Conservation (phyloP, 2,329 filamentous ascomycete genomes). For the Fusarium xylarioides region DNA sequence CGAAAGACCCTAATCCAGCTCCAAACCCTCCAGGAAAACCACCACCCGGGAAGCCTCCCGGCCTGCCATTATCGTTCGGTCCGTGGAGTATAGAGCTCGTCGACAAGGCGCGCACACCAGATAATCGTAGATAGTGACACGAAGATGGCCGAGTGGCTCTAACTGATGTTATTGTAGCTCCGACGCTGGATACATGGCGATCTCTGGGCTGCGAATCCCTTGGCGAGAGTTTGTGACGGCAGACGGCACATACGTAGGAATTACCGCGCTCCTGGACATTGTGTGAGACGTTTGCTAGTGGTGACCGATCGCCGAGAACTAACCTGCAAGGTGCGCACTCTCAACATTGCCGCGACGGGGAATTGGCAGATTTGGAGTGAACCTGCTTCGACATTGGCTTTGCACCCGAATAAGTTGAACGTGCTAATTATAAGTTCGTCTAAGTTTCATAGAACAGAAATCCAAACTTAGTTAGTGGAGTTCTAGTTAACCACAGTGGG, state of each 20-base stretch:
- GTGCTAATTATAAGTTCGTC: slow-evolving; percentile 12
- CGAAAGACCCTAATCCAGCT: slow-evolving; percentile 37
- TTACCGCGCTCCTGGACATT: slow-evolving; percentile 47
- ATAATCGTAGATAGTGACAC: background rate
- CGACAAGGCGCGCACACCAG: slow-evolving; percentile 40
- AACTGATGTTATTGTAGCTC: slow-evolving; percentile 11
- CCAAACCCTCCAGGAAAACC: slow-evolving; percentile 31
- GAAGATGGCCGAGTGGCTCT: background rate
- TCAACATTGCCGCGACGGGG: slow-evolving; percentile 52
- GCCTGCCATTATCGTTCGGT: slow-evolving; percentile 29
- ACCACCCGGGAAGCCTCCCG: slow-evolving; percentile 40
- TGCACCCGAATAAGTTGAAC: slow-evolving; percentile 14
- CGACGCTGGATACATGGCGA: slow-evolving; percentile 19
- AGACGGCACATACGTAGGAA: slow-evolving; percentile 54
- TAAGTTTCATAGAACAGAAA: background rate
- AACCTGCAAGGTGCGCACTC: slow-evolving; percentile 54
- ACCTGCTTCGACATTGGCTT: slow-evolving; percentile 36
- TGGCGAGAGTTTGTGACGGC: slow-evolving; percentile 46
- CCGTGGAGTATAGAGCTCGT: slow-evolving; percentile 38
- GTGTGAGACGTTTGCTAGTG: slow-evolving; percentile 9
- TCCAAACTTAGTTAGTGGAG: slow-evolving; percentile 29
- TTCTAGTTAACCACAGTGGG: slow-evolving; percentile 31
- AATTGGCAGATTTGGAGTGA: slow-evolving; percentile 29
- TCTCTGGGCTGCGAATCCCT: slow-evolving; percentile 24
- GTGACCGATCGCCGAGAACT: slow-evolving; percentile 4